Evolutionary conservation across 352 stramenopile species (phyloP), one percentile per base, ranked within the genome.

Genomic region (Blastocystis sp.): DNA sequence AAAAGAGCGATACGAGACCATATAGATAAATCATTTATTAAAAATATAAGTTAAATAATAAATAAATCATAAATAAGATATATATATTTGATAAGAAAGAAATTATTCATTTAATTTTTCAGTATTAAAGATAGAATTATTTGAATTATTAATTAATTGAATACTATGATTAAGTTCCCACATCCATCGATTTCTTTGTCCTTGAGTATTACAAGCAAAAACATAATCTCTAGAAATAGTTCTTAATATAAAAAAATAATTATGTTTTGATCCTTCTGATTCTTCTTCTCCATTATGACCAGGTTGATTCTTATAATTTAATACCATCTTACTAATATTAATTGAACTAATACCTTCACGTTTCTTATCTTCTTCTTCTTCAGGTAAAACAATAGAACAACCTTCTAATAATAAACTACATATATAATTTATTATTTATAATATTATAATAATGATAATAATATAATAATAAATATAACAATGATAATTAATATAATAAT

Each of bases 181-280:
- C 48, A 59, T 59, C 48, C 48, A 59, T 13, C 48, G 48, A 4
- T 36, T 39, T 10, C 48, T 2, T 25, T 59, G 48, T 1, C 10
- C 30, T n/a, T 49, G 3, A 2, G 31, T 45, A 13, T 59, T 59
- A 47, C 48, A 59, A 2, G 48, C 48, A 59, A 59, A 52, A 2
- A 59, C 6, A 21, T 59, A 59, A n/a, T 59, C 48, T 6, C 48
- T 36, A 59, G 48, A 59, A 9, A 40, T 36, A 9, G 48, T 59
- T 13, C 48, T 36, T 23, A 59, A 4, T n/a, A 59, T 59, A 27
- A 59, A 59, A 36, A 36, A 59, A 25, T 59, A 59, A 27, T 52
- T 54, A 18, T 59, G 48, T 6, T 43, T 52, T n/a, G 46, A 21
- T n/a, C 48, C 48, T 10, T 54, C 16, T 40, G 35, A 23, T 44